Evolutionary conservation across 352 stramenopile species (phyloP).

Genomic region (Pseudoperonospora humuli): DNA sequence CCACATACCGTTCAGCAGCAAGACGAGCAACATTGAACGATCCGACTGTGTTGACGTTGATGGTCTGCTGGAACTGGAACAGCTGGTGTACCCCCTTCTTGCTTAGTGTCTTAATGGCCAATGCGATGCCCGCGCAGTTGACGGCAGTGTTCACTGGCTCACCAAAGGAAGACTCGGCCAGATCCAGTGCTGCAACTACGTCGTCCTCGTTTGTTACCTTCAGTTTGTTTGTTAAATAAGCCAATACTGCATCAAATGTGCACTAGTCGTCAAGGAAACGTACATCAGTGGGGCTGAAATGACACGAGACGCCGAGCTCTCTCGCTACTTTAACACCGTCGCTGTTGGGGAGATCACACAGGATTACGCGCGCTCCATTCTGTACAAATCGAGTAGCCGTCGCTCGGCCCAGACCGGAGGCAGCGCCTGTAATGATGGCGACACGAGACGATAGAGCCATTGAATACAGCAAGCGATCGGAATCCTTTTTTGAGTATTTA

Average conservation of each 20-base stretch:
- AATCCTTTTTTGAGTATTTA: conserved; percentile 10
- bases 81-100: conserved; percentile 90
- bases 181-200: conserved; percentile 83
- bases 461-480: background rate
- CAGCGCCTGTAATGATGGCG: conserved; percentile 89
- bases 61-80: conserved; percentile 90
- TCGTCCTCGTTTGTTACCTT: conserved; percentile 90
- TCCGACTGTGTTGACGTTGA: conserved; percentile 94
- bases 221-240: no score
- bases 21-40: conserved; percentile 97
- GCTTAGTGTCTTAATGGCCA: conserved; percentile 87
- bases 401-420: conserved; percentile 89
- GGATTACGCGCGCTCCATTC: conserved; percentile 85
- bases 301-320: conserved; percentile 67
- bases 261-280: background rate
- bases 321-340: conserved; percentile 72
- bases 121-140: conserved; percentile 93
- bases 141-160: conserved; percentile 91
- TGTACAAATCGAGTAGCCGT: conserved; percentile 88
- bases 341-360: conserved; percentile 88
- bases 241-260: no score
- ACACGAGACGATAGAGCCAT: conserved; percentile 64
- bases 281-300: conserved; percentile 79
- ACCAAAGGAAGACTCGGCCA: conserved; percentile 88
- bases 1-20: conserved; percentile 83